Base-by-base conservation (phyloP, 352 stramenopile genomes). In the Globisporangium barbulae region DNA sequence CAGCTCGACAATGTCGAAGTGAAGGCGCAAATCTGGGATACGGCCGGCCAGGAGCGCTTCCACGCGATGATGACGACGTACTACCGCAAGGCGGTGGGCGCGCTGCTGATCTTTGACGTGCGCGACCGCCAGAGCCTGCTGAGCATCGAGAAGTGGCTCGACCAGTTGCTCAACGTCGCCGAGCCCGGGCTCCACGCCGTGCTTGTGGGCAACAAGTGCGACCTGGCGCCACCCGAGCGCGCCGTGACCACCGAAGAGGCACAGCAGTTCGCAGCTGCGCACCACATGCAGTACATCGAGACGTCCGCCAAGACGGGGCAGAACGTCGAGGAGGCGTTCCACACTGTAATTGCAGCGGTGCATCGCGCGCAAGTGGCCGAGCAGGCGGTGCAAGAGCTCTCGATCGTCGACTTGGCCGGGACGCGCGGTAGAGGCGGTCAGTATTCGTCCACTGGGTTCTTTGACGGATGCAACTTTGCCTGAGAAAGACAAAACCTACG, bases 1-100 rank as follows among this genome's bases (percentile, higher is more conserved):
- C 71, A 81, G 17, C 73, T 94, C 52, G 79, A 93, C 39, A 76
- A 78, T 30, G 61, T 65, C 5, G 83, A 87, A 22, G 79, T 96
- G 30, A 95, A 95, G 67, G 86, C 86, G 0, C 83, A 95, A 64
- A 96, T 96, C 63, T 96, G 88, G 88, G 88, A 96, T 61, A 96
- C 88, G 0, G 88, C 88, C 5, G 88, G 88, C 1, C 88, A 94
- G 35, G 88, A 96, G 65, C 82, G 84, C 31, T 96, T 93, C 74
- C 85, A 92, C 56, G 80, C 85, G 17, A 96, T 95, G 85, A 94
- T 94, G 86, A 77, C 83, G 10, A 95, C 88, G 4, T 96, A 95
- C 69, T 96, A 96, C 62, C 83, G 88, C 47, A 94, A 93, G 61
- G 81, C 83, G 25, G 73, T 88, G 19, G 84, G 84, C 0, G 84